Base-by-base conservation (phyloP, 1,139 yeast species). In the Diutina pseudorugosa region DNA sequence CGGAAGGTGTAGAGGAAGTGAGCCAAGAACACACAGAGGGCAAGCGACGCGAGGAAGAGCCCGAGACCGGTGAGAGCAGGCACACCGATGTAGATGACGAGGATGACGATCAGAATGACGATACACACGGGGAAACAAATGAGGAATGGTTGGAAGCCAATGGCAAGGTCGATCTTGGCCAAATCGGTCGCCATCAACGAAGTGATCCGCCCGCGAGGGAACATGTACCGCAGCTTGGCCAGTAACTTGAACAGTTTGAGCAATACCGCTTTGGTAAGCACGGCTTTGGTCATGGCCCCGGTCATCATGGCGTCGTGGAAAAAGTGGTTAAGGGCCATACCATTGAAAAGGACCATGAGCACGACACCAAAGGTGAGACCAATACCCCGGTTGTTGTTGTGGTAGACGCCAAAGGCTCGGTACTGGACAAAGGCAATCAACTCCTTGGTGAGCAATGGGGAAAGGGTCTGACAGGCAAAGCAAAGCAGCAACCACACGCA, bases 51-150 rank as follows among this genome's bases (percentile, higher is more conserved):
- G 4, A 73, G 50, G 55, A 74, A 73, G 52, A 73, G 65, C 7
- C 76, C 77, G 56, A 74, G 67, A 55, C 75, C 76, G n/a, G 70
- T 65, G 51, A 74, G 67, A 4, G 79, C 64, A 19, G 73, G 61
- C 9, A 71, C 72, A 18, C 78, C 78, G 54, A 73, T 65, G 57
- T 65, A 64, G 44, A 57, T 59, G 51, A 73, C 56, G 53, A 74
- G 65, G 50, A 74, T 64, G 1, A 61, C 70, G 21, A 74, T 58
- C 18, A 77, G 65, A 53, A 73, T 71, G 41, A 69, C 65, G 36
- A 74, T 73, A 1, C 77, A 76, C 47, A 73, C 69, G 6, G 77
- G 77, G 61, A 71, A 73, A 59, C 76, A 71, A 41, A 73, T 58
- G 50, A 73, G 67, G 54, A 73, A 66, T 19, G 77, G 77, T 58